Evolutionary conservation across 495 filamentous ascomycete genomes (phyloP), one percentile per base, ranked within the genome.

Genomic region (Jackrogersella multiformis): DNA sequence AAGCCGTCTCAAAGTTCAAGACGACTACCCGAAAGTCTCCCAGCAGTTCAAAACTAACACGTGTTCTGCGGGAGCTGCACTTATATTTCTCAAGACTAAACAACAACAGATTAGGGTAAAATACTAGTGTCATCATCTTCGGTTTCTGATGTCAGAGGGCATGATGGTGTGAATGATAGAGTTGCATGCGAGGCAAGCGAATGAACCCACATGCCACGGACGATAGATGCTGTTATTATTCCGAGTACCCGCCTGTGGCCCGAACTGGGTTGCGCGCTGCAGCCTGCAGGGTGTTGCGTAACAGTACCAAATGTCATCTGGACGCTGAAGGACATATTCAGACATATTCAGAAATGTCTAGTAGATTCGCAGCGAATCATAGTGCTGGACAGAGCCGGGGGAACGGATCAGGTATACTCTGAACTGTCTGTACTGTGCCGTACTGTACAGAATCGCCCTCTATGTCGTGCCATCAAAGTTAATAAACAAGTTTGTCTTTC

Each of bases 291-390:
- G 61, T 45, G 42, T 51, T 65, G 61, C 67, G 61, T 58, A 61
- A 53, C 67, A 42, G 56, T 65, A 36, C 67, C 61, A 69, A 69
- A 69, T 69, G 67, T 61, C 61, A 69, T 69, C 61, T 65, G 51
- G 46, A 68, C 59, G 55, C 66, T 60, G 66, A 48, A 64, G 54
- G 59, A 26, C 42, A 34, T 49, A 5, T 28, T 49, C 8, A 26
- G 21, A 34, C 32, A 48, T n/a, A n/a, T n/a, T n/a, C n/a, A n/a
- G n/a, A n/a, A n/a, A n/a, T 56, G 34, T 63, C 56, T 55, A 63
- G 54, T 69, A 55, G 49, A 61, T 30, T 15, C 13, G 51, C 24
- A 39, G 32, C 67, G 42, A 69, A 65, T 69, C 61, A 61, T 10
- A 45, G 24, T 23, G 28, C 3, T 32, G 36, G n/a, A 21, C 9